A percentile compares a stretch with the other conserved stretches of the same genome.
Conservation (phyloP, 2,329 filamentous ascomycete genomes). For the Nemania abortiva region DNA sequence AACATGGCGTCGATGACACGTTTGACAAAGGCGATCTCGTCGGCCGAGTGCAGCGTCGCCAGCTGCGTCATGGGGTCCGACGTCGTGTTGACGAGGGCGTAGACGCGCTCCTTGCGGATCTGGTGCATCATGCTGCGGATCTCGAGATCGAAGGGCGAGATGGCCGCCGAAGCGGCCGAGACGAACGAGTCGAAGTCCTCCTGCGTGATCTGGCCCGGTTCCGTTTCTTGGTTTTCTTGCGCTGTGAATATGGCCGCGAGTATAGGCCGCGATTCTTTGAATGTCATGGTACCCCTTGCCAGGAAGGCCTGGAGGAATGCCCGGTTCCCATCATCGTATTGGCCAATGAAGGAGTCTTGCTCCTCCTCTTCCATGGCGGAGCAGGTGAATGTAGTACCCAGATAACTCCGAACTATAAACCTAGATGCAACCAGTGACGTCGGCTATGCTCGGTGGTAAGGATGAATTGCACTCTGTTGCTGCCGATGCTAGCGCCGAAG, state of each 20-base stretch:
- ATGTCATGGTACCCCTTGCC: conserved; percentile 80
- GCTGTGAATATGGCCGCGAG: conserved; percentile 81
- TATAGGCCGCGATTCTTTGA: conserved; percentile 77
- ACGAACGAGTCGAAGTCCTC: conserved; percentile 78
- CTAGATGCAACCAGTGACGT: not conserved
- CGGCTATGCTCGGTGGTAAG: not conserved
- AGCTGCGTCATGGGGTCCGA: conserved; percentile 88
- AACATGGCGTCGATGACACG: conserved; percentile 92
- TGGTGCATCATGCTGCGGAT: conserved; percentile 83
- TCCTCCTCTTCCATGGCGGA: conserved; percentile 47
- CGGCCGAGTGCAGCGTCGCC: conserved; percentile 81
- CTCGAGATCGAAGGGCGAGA: conserved; percentile 87
- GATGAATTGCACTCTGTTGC: not conserved
- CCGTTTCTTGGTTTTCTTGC: conserved; percentile 52
- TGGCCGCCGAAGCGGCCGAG: conserved; percentile 74
- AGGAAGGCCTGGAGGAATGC: conserved; percentile 93
- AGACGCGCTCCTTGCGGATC: conserved; percentile 73
- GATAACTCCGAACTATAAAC: not conserved
- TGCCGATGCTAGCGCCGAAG: not conserved
- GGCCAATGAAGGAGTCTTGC: conserved; percentile 50
- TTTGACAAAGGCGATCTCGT: conserved; percentile 92
- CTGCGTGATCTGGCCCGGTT: conserved; percentile 73
- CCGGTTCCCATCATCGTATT: conserved; percentile 75
- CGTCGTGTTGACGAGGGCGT: conserved; percentile 87
- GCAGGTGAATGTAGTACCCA: not conserved